A percentile compares a stretch with the other conserved stretches of the same genome.
phyloP scores from a whole-genome alignment of 2,329 filamentous ascomycete genomes.

The Cladophialophora bantiana region DNA sequence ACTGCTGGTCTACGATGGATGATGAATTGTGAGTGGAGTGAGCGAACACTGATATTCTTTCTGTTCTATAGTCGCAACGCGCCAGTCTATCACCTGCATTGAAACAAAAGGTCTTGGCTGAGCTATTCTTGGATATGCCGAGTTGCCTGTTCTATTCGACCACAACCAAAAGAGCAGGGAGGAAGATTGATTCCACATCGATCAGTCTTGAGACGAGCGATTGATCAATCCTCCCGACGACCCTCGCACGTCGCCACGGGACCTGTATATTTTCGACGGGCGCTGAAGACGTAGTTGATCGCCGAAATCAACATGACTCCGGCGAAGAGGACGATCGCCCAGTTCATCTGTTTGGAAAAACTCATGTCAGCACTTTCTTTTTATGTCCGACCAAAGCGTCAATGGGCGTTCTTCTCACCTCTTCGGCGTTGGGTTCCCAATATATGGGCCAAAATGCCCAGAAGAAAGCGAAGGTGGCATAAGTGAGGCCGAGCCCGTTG shows the following conservation, averaged over 20 bases:
- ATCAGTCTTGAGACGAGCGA: background rate
- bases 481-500: slow-evolving; percentile 46
- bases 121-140: no score
- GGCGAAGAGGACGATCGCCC: slow-evolving; percentile 55
- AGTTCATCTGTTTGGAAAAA: slow-evolving; percentile 56
- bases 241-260: slow-evolving; percentile 42
- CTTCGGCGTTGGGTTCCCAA: slow-evolving; percentile 13
- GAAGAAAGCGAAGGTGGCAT: slow-evolving; percentile 51
- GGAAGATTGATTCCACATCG: no score
- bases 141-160: no score
- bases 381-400: no score
- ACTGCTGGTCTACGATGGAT: no score
- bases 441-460: slow-evolving; percentile 59
- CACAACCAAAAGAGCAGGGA: no score
- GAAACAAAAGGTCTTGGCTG: no score
- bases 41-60: no score
- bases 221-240: background rate
- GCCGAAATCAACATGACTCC: slow-evolving; percentile 50
- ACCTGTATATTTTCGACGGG: slow-evolving; percentile 46
- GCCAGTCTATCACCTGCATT: no score
- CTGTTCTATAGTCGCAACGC: no score
- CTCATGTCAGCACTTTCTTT: slow-evolving; percentile 19
- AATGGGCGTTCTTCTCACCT: slow-evolving; percentile 3
- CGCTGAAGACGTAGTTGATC: slow-evolving; percentile 48
- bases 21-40: no score